These are phyloP conservation scores for Eucalyptus erythrocorys DNA, from an alignment of 345 rosid genomes.

Conservation along the genomic window DNA sequence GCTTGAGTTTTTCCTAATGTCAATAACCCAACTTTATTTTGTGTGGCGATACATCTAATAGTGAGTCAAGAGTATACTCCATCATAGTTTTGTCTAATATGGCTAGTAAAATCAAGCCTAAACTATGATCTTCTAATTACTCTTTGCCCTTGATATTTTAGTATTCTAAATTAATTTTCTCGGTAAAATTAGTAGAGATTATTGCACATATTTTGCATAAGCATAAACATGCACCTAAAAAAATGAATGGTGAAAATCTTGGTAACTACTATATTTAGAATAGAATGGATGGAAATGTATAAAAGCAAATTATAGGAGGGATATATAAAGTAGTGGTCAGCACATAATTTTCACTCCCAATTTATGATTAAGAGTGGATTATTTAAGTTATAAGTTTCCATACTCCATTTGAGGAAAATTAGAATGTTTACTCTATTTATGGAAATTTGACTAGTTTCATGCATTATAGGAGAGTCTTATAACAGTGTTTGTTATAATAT, in stretches of 20 bases:
- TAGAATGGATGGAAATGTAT: neutral
- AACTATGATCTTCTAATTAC: neutral
- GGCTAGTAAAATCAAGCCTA: neutral
- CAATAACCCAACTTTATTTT: neutral
- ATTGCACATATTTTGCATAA: neutral
- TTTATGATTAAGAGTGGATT: neutral
- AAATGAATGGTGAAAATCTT: neutral
- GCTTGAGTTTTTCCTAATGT: neutral
- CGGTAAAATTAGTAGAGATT: neutral
- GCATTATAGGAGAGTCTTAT: neutral
- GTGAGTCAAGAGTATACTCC: neutral
- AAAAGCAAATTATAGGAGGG: neutral
- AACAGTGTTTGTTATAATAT: neutral
- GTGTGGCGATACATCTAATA: neutral
- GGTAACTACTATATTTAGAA: neutral
- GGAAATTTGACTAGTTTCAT: neutral
- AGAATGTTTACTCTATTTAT: neutral
- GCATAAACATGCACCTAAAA: neutral
- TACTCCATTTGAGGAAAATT: neutral
- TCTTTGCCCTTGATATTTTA: neutral
- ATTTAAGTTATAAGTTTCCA: neutral
- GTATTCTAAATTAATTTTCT: neutral
- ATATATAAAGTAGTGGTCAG: neutral
- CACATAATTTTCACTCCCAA: neutral
- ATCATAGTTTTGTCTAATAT: neutral